Evolutionary conservation across 805 yeast species (phyloP), one percentile per base, ranked within the genome.

Genomic region (Yarrowia bubula): DNA sequence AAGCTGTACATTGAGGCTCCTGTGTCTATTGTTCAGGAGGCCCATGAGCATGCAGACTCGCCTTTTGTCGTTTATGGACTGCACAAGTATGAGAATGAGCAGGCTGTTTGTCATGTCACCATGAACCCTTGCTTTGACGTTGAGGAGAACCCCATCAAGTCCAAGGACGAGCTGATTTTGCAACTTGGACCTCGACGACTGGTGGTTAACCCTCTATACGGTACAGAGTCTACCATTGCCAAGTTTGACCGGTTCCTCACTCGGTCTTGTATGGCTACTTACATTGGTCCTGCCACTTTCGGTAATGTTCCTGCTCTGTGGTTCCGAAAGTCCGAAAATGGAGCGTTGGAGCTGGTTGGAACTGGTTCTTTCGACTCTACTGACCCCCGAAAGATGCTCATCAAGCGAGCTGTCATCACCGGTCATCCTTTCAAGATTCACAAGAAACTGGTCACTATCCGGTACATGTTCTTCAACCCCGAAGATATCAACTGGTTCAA

Each of bases 341-440:
- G 78, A 1, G 80, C 81, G 42, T 66, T 73, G 60, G 85, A 84
- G 35, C 81, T 96, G 50, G 80, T 93, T 32, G 99, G 97, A 3
- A 89, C 89, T 68, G 99, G 99, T 47, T 85, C 96, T 0, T 89
- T 92, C 80, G 81, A 89, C 71, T 90, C 90, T 74, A 84, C 92
- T 48, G 97, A 95, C 76, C 90, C 88, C 72, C 83, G 87, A 13
- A 84, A 98, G 75, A 82, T 93, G 31, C 74, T 92, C 64, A 96
- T 96, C 37, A 92, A 93, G 82, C 84, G 98, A 74, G 87, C 88
- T 4, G 86, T 95, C 6, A 78, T 95, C 64, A 95, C 98, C 0
- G 99, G 99, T 66, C 92, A 91, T 70, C 96, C 98, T 48, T 86
- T 92, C 77, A 95, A 92, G 80, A 92, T 95, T 71, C 98, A 96